phyloP scores from a whole-genome alignment of 2,329 filamentous ascomycete genomes.

The Aspergillus texensis region DNA sequence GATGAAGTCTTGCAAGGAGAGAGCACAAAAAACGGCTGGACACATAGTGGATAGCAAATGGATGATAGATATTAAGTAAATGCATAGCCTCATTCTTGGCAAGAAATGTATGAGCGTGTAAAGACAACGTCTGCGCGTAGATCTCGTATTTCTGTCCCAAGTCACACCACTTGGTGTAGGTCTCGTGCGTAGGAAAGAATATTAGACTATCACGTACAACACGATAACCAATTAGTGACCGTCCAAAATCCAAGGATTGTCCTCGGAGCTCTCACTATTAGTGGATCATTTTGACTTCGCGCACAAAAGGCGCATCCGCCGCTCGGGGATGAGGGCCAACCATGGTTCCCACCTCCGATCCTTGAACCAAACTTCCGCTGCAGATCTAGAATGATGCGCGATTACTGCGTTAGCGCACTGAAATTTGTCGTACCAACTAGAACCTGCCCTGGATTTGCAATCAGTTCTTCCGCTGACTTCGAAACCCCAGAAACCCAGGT shows the following conservation, averaged over 20 bases:
- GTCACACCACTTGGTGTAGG: background rate
- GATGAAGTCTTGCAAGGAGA: background rate
- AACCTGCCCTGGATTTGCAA: background rate
- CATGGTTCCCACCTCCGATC: background rate
- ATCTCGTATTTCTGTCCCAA: background rate
- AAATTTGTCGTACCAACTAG: background rate
- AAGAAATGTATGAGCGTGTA: no score
- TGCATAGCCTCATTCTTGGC: no score
- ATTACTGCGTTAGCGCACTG: background rate
- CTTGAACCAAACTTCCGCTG: background rate
- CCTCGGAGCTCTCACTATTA: background rate
- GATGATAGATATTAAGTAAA: background rate
- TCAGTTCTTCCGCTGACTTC: background rate
- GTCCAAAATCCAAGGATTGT: background rate
- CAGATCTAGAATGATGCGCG: background rate
- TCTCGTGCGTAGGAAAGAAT: background rate
- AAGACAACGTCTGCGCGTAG: background rate
- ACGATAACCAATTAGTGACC: background rate
- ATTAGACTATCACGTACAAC: background rate
- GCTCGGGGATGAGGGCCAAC: background rate
- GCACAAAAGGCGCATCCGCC: background rate
- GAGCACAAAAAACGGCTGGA: background rate
- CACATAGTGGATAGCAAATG: background rate
- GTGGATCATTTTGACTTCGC: background rate
- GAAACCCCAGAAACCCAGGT: background rate